phyloP scores from a whole-genome alignment of 331 rosid genomes.

The Phaseolus coccineus region DNA sequence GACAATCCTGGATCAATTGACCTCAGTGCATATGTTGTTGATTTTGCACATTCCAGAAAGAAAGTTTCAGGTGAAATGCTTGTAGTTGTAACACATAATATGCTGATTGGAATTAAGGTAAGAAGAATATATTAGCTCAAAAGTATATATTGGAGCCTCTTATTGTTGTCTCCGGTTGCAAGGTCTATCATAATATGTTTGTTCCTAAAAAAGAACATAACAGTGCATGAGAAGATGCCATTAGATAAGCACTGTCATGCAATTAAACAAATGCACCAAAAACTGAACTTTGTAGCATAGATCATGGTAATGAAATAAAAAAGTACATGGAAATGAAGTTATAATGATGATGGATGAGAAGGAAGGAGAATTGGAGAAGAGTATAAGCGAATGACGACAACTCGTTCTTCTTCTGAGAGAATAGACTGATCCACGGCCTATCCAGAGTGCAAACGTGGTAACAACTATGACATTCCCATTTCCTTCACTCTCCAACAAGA shows the following conservation, averaged over 20 bases:
- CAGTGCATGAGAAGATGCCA: slow-evolving; percentile 45
- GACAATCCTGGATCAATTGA: background rate
- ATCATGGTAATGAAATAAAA: too few relatives aligned
- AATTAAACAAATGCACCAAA: too few relatives aligned
- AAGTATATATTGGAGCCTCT: background rate
- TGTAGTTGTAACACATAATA: too few relatives aligned
- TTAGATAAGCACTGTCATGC: too few relatives aligned
- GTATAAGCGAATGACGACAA: background rate
- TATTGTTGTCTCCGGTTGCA: slow-evolving; percentile 95
- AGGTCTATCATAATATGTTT: slow-evolving; percentile 98
- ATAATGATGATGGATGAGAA: too few relatives aligned
- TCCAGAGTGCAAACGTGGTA: slow-evolving; percentile 75
- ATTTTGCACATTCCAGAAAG: slow-evolving; percentile 56
- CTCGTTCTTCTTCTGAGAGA: background rate
- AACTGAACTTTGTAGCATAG: too few relatives aligned
- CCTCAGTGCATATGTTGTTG: slow-evolving; percentile 55
- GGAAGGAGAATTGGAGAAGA: too few relatives aligned
- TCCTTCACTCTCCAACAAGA: too few relatives aligned
- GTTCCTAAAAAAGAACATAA: slow-evolving; percentile 89
- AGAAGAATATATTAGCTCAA: too few relatives aligned
- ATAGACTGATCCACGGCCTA: background rate
- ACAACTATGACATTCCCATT: slow-evolving; percentile 62
- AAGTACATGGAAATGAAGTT: too few relatives aligned
- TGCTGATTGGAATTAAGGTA: too few relatives aligned
- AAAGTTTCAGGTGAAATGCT: too few relatives aligned